Evolutionary conservation across 176 grass and related monocot genomes (phyloP).

Genomic region (Bromus sterilis): DNA sequence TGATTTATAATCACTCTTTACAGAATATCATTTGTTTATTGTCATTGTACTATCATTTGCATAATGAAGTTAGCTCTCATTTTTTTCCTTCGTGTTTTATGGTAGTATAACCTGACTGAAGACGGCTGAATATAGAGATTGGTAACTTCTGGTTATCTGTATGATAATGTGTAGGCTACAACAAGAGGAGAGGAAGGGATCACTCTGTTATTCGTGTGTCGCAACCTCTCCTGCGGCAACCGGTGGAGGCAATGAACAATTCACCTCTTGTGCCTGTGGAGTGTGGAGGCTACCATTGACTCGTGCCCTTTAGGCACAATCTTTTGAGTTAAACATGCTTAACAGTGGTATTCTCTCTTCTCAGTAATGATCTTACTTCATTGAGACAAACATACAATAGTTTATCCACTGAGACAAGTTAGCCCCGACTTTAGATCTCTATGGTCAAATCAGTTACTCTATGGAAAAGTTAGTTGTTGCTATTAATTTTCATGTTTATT

Average conservation of each 20-base stretch:
- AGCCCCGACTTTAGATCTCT: too few species aligned
- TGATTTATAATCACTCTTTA: too few species aligned
- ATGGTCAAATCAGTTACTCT: too few species aligned
- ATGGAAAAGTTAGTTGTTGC: too few species aligned
- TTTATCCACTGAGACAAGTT: too few species aligned
- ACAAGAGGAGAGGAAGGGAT: constrained; percentile 55
- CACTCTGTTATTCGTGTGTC: constrained; percentile 52
- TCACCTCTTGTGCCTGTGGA: neutral
- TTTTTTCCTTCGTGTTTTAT: neutral
- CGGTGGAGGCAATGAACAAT: constrained; percentile 35
- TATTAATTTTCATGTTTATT: too few species aligned
- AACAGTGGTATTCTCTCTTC: too few species aligned
- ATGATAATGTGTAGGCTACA: constrained; percentile 16
- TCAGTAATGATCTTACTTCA: too few species aligned
- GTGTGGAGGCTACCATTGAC: neutral
- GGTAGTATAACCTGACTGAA: neutral
- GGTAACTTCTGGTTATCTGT: neutral
- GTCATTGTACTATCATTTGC: neutral
- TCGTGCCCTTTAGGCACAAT: neutral
- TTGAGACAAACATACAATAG: too few species aligned
- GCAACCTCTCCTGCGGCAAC: constrained; percentile 36
- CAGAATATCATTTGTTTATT: too few species aligned
- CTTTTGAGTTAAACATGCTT: too few species aligned
- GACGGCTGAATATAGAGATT: neutral
- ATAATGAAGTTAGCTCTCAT: neutral